Percentiles rank a stretch among this genome's conserved stretches.
Conservation (phyloP, 2,329 filamentous ascomycete species). For the Aspergillus pseudotamarii region DNA sequence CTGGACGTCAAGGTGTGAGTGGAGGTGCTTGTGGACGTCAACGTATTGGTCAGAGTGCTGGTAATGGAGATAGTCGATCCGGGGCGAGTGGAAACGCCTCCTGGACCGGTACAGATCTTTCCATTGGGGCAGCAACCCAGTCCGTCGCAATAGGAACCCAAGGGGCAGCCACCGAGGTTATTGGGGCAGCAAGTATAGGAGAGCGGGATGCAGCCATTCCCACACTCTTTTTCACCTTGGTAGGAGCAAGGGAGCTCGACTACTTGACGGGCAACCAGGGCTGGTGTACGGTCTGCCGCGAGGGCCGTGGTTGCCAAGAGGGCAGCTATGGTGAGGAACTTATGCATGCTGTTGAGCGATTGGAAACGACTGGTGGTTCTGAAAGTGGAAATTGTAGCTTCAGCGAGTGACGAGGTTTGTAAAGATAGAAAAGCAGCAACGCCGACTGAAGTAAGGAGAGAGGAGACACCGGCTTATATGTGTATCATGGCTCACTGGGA, state of each 20-base stretch:
- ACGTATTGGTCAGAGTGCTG: conserved; percentile 3
- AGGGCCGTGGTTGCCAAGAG: conserved; percentile 1
- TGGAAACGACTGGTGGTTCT: background rate
- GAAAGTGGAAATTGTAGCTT: background rate
- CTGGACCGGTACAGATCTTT: conserved; percentile 4
- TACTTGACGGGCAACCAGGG: background rate
- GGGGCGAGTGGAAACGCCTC: conserved; percentile 2
- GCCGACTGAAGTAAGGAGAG: background rate
- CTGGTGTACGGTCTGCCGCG: background rate
- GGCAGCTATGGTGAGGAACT: background rate
- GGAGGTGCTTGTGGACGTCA: background rate
- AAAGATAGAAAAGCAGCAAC: background rate
- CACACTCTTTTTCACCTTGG: background rate
- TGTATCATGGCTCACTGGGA: background rate
- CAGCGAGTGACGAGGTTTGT: background rate
- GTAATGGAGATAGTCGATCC: conserved; percentile 8
- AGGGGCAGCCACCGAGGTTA: background rate
- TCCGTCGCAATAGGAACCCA: conserved; percentile 6
- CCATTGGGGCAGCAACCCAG: conserved; percentile 11
- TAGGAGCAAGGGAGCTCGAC: conserved; percentile 3
- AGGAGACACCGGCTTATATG: background rate
- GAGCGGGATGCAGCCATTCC: conserved; percentile 1
- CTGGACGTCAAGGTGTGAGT: background rate
- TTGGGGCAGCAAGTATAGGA: conserved; percentile 9
- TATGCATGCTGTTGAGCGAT: conserved; percentile 26